Base-by-base conservation (phyloP, 139 green algal genomes). In the Chlorokybus atmophyticus region DNA sequence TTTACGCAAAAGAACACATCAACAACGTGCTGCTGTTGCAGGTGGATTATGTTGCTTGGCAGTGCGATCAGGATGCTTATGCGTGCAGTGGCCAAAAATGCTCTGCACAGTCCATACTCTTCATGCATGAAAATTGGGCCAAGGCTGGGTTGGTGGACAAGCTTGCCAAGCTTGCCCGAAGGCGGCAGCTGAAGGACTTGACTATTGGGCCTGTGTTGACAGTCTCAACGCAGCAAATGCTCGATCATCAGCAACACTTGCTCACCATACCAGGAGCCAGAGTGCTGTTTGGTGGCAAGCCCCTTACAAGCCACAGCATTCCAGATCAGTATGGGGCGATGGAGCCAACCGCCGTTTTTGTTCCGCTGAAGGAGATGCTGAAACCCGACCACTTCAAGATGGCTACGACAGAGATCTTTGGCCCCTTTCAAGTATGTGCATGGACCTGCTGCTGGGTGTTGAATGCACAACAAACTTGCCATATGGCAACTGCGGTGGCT, bases 31-130 rank as follows among this genome's bases (percentile, higher is more conserved):
- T 10, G 23, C 14, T 10, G 23, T 55, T 8, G 41, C 55, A 85
- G 27, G 70, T 85, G 27, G 82, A 90, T 29, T 94, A 94, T 50
- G 82, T 94, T 44, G 85, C 90, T 1, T 95, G 84, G 85, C 74
- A 87, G 74, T 91, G 82, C 55, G 90, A 97, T 66, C 90, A 97
- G 74, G 90, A 97, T 48, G 90, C 90, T 0, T 96, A 95, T 54
- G 86, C 90, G 0, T 94, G 79, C 83, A 83, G 53, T 39, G 90
- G 90, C 0, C 90, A 97, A 72, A 97, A 97, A 76, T 97, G 90
- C 79, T 87, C 74, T 29, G 90, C 90, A n/a, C 86, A 95, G 79
- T 88, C 74, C 57, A 88, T 96, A 21, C 73, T 97, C 24, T 93
- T 97, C 71, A 79, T 87, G 70, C 90, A 97, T 79, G 73, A 78